Evolutionary conservation across 495 filamentous ascomycete genomes (phyloP).

Genomic region (Parmelia sp.): DNA sequence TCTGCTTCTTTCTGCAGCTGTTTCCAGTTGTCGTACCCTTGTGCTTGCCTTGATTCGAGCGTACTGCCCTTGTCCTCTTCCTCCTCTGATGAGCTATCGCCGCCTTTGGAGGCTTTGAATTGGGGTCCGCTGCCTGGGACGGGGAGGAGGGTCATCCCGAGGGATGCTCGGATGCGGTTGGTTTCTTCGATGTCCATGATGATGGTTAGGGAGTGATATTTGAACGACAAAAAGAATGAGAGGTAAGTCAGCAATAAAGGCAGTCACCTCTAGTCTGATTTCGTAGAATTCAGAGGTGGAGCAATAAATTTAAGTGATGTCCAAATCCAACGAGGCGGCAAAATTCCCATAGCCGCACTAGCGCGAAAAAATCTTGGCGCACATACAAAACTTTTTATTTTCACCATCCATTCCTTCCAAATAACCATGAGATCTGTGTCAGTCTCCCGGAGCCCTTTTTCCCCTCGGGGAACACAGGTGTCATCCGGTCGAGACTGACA

Average conservation of each 20-base stretch:
- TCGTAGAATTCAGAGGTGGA: not conserved
- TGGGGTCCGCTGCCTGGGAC: slow-evolving; percentile 63
- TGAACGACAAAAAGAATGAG: not conserved
- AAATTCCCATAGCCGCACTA: slow-evolving; percentile 15
- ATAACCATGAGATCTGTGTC: slow-evolving; percentile 70
- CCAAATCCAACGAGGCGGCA: not conserved
- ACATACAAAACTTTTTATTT: slow-evolving; percentile 25
- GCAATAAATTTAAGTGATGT: not conserved
- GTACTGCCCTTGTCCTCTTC: slow-evolving; percentile 70
- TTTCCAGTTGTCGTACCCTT: slow-evolving; percentile 68
- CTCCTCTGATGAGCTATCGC: slow-evolving; percentile 44
- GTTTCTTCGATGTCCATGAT: slow-evolving; percentile 68
- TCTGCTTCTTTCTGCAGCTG: slow-evolving; percentile 53
- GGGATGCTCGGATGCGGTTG: slow-evolving; percentile 82
- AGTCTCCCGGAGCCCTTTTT: slow-evolving; percentile 54
- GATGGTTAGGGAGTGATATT: not conserved
- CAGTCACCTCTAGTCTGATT: not conserved
- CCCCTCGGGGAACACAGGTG: slow-evolving; percentile 36
- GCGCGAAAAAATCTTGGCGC: slow-evolving; percentile 31
- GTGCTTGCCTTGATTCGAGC: slow-evolving; percentile 71
- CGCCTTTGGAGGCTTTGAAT: slow-evolving; percentile 51
- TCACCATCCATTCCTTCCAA: slow-evolving; percentile 31
- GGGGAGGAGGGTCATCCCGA: slow-evolving; percentile 87
- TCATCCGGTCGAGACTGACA: slow-evolving; percentile 74
- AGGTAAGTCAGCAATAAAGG: not conserved